phyloP scores from a whole-genome alignment of 805 yeast genomes.

The Yarrowia osloensis region DNA sequence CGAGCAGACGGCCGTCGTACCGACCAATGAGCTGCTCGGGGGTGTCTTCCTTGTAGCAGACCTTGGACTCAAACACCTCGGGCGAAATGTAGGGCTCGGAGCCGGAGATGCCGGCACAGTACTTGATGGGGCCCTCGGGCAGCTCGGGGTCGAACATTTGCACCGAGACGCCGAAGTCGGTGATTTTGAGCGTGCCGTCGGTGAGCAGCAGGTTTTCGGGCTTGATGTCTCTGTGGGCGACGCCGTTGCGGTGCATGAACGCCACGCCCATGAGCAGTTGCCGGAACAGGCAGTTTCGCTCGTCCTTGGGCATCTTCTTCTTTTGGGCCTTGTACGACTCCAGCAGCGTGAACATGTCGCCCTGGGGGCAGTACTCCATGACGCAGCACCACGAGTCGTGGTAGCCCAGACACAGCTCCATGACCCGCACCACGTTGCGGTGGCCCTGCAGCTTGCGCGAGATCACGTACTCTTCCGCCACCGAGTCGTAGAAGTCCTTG shows the following conservation, averaged over 20 bases:
- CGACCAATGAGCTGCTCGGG: constrained; percentile 11
- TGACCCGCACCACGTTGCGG: constrained; percentile 71
- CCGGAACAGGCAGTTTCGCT: constrained; percentile 88
- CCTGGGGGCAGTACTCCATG: constrained; percentile 82
- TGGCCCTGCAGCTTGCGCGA: constrained; percentile 72
- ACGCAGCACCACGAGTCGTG: constrained; percentile 43
- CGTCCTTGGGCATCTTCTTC: constrained; percentile 76
- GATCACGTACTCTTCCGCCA: constrained; percentile 81
- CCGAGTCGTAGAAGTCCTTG: constrained; percentile 60
- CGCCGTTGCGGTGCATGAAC: constrained; percentile 88
- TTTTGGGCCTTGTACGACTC: constrained; percentile 78
- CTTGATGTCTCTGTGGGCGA: constrained; percentile 85
- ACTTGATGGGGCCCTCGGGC: constrained; percentile 46
- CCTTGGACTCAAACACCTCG: constrained; percentile 60
- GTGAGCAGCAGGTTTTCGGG: constrained; percentile 82
- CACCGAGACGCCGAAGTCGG: constrained; percentile 84
- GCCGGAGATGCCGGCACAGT: constrained; percentile 70
- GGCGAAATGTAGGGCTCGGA: constrained; percentile 91
- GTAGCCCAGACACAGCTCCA: constrained; percentile 53
- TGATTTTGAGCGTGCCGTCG: constrained; percentile 73
- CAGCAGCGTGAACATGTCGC: constrained; percentile 76
- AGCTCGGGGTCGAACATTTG: constrained; percentile 54
- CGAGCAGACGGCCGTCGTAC: constrained; percentile 81
- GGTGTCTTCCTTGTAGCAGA: constrained; percentile 31
- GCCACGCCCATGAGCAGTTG: constrained; percentile 80